Evolutionary conservation across 768 basidiomycete genomes (phyloP), one percentile per base, ranked within the genome.

Genomic region (Gelatoporia subvermispora): DNA sequence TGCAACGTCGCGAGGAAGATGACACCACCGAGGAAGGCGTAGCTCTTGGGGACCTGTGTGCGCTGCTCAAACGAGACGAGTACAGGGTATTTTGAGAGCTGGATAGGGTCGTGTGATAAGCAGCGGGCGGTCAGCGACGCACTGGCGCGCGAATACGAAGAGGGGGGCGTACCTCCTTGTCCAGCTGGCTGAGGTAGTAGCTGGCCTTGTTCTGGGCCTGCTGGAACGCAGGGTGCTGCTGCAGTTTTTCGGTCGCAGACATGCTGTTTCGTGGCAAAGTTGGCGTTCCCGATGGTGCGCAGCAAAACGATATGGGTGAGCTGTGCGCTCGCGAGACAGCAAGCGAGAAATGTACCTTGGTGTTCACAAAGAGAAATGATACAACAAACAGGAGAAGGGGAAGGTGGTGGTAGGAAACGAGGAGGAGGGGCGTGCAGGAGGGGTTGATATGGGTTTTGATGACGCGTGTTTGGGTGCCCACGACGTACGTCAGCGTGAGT

Each of bases 21-120:
- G 47, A 84, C 70, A 53, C 77, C 75, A 48, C 88, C 89, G 57
- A 97, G 68, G 56, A 90, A 89, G 53, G 84, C 77, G 68, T 93
- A 93, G 9, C 89, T 78, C 77, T 98, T 99, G 57, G 95, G 95
- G 36, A 98, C 73, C 62, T 90, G 87, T 3, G 93, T 95, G 69
- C 85, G 85, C 63, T 87, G 78, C 74, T 99, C 94, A 60, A 97
- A 65, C 59, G 78, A 76, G 74, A 78, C 83, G 62, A 97, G 75
- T 47, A 86, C 76, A 18, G 92, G 87, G 69, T 93, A 97, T 76
- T 90, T 93, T 60, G 80, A 73, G 55, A 89, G 81, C 86, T 88
- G 62, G 22, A n/a, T n/a, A n/a, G 41, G 31, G 60, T 55, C 58
- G 53, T 39, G 59, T 55, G 52, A 58, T 55, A n/a, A 36, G 22